Evolutionary conservation across 306 rosid species (phyloP), one percentile per base, ranked within the genome.

Genomic region (Astragalus membranaceus): DNA sequence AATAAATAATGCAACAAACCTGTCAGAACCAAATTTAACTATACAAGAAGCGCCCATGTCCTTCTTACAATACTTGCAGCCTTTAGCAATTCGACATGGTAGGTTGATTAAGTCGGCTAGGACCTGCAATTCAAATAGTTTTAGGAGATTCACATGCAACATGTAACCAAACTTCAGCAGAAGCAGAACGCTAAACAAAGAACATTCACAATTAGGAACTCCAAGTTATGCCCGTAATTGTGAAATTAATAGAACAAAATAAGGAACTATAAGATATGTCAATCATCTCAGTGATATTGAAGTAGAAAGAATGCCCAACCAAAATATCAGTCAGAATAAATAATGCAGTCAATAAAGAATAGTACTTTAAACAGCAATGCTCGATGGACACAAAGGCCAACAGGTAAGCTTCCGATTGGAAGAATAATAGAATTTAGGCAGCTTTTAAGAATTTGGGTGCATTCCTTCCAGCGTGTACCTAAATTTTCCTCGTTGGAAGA

Each of bases 331-430:
- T 36, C 30, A 20, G 59, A 14, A 15, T 37, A n/a, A 33, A 15
- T 77, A 75, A 64, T 42, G 62, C 33, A 49, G 12, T 54, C 37
- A 64, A 69, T n/a, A 62, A 64, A 14, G 68, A 67, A 64, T 35
- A 55, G 37, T 86, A 93, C 98, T 80, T 93, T 93, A 80, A 93
- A 93, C 59, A 93, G 80, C 82, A 93, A 78, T 36, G 98, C 92
- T 76, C 98, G 96, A 80, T 93, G 98, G 65, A 92, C 89, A 79
- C 98, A 93, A 20, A 87, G 86, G 82, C 98, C 98, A 26, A 84
- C 64, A 10, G 92, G 82, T 62, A 93, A 83, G 86, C 88, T 88
- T 79, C 98, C 98, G 63, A 93, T 77, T 12, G 97, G 98, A 85
- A 90, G 73, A 63, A 88, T 84, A 55, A 93, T 87, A 51, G 96